Evolutionary conservation across 192 early-diverging fungal genomes (phyloP).

Genomic region (Piromyces finnis): DNA sequence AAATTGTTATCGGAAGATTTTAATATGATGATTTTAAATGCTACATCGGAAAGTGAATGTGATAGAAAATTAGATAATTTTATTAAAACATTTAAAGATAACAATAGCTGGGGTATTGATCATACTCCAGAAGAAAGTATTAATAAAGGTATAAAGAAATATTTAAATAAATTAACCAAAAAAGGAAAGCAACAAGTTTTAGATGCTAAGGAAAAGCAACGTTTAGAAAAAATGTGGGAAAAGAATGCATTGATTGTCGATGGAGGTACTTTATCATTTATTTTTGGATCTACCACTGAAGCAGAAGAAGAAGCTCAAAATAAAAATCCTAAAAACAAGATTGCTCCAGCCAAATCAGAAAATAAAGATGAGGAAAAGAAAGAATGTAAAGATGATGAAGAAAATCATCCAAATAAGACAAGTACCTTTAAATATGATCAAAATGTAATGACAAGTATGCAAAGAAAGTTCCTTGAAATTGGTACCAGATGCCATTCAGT

Average conservation of each 20-base stretch:
- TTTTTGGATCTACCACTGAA: conserved; percentile 2
- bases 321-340: conserved; percentile 26
- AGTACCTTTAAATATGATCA: conserved; percentile 41
- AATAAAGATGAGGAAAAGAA: conserved; percentile 9
- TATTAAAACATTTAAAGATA: conserved; percentile 2
- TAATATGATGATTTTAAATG: conserved; percentile 37
- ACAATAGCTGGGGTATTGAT: neutral
- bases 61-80: conserved; percentile 1
- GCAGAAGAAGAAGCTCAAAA: conserved; percentile 24
- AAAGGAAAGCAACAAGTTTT: neutral
- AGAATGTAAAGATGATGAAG: neutral
- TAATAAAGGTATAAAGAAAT: neutral
- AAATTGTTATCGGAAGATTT: conserved; percentile 23
- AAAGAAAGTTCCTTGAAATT: conserved; percentile 9
- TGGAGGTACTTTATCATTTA: neutral
- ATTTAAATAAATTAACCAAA: neutral
- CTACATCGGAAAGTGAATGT: conserved; percentile 3
- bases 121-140: neutral
- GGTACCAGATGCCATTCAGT: conserved; percentile 23
- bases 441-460: conserved; percentile 29
- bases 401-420: conserved; percentile 32
- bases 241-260: neutral
- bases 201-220: conserved; percentile 2
- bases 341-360: conserved; percentile 26
- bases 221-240: neutral